These are phyloP conservation scores for Lumnitzera racemosa DNA, from an alignment of 345 rosid species.

Conservation along the genomic window DNA sequence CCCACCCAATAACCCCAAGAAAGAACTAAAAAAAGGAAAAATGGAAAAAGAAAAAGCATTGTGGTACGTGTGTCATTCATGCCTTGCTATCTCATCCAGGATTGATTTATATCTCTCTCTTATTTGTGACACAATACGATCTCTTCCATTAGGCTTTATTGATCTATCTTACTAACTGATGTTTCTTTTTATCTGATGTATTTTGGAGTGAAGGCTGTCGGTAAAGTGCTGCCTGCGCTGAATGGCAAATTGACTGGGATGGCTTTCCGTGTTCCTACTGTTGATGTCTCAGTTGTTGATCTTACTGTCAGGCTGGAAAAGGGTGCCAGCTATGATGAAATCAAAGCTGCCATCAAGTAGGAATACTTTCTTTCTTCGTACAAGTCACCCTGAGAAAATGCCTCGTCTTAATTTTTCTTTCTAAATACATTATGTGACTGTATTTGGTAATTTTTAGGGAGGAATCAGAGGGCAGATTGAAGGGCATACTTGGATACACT, in stretches of 20 bases:
- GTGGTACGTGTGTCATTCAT: too few species aligned
- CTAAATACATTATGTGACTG: neutral
- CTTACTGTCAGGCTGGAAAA: slow-evolving; percentile 79
- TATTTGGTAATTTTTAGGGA: slow-evolving; percentile 29
- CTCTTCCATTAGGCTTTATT: neutral
- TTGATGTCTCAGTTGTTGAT: slow-evolving; percentile 80
- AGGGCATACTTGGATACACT: slow-evolving; percentile 71
- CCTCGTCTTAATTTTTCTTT: neutral
- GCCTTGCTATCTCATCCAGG: too few species aligned
- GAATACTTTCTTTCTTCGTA: neutral
- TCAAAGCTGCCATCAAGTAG: slow-evolving; percentile 69
- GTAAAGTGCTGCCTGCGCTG: slow-evolving; percentile 67
- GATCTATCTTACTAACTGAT: neutral
- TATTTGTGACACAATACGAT: too few species aligned
- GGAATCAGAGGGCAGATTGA: slow-evolving; percentile 62
- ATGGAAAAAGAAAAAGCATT: too few species aligned
- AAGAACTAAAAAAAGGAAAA: too few species aligned
- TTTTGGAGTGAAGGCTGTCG: slow-evolving; percentile 52
- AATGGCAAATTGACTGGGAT: slow-evolving; percentile 83
- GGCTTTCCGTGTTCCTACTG: slow-evolving; percentile 89
- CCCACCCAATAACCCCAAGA: too few species aligned
- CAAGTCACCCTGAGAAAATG: too few species aligned
- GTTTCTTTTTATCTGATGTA: neutral
- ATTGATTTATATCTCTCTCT: too few species aligned
- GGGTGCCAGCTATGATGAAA: slow-evolving; percentile 54